Evolutionary conservation across 257 asterid species (phyloP).

Genomic region (Jaltomata sinuosa): DNA sequence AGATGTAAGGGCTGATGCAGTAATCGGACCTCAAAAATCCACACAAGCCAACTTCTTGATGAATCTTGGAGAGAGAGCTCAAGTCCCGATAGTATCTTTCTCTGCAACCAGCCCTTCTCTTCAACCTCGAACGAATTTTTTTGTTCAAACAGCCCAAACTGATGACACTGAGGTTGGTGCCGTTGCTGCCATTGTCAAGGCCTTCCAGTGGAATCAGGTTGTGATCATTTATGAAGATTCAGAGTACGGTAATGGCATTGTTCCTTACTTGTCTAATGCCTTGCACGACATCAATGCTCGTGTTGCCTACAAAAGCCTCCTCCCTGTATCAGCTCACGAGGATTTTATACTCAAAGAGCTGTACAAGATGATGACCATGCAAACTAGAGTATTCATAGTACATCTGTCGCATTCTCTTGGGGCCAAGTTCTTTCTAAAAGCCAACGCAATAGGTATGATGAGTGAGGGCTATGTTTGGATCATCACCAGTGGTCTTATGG

Average conservation of each 20-base stretch:
- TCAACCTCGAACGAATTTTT: neutral
- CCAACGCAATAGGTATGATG: conserved; percentile 22
- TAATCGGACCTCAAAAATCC: conserved; percentile 5
- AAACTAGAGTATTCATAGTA: conserved; percentile 32
- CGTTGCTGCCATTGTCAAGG: neutral
- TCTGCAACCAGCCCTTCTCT: neutral
- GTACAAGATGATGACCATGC: conserved; percentile 23
- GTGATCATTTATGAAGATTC: neutral
- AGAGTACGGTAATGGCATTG: neutral
- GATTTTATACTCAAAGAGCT: neutral
- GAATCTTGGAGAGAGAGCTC: neutral
- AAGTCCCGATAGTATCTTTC: neutral
- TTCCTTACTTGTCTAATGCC: neutral
- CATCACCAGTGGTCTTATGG: conserved; percentile 26
- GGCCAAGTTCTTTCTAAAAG: conserved; percentile 12
- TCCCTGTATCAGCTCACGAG: neutral
- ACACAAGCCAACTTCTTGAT: neutral
- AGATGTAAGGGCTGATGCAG: neutral
- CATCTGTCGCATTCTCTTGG: conserved; percentile 23
- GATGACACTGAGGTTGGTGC: neutral
- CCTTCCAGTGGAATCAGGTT: neutral
- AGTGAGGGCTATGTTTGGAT: conserved; percentile 26
- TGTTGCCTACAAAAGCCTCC: neutral
- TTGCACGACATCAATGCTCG: neutral
- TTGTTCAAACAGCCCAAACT: neutral